phyloP scores from a whole-genome alignment of 306 rosid species.

The Carpinus viminea region DNA sequence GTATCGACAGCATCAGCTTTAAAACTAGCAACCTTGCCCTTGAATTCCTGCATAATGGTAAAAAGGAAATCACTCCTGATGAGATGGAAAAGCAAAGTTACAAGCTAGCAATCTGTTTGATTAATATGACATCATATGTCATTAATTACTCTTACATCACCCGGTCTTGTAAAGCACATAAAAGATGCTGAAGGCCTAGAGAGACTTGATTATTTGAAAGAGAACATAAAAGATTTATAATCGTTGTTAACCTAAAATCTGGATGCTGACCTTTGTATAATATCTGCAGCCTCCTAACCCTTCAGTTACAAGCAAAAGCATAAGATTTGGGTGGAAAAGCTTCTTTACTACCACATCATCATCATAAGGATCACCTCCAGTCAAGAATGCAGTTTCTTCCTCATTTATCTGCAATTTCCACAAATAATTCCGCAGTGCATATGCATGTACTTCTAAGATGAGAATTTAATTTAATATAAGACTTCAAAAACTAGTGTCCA shows the following conservation, averaged over 20 bases:
- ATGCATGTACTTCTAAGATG: background rate
- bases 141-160: background rate
- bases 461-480: background rate
- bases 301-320: conserved; percentile 64
- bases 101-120: background rate
- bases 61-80: background rate
- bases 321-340: conserved; percentile 54
- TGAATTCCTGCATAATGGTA: conserved; percentile 25
- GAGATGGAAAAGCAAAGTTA: background rate
- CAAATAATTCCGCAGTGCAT: background rate
- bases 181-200: background rate
- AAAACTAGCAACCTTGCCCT: conserved; percentile 35
- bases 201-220: background rate
- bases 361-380: conserved; percentile 56
- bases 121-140: background rate
- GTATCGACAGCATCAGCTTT: conserved; percentile 33
- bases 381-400: conserved; percentile 55
- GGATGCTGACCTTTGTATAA: conserved; percentile 53
- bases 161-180: background rate
- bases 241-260: background rate
- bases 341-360: conserved; percentile 55
- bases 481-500: background rate
- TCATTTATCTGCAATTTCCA: conserved; percentile 48
- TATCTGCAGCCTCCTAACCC: conserved; percentile 65
- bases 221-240: background rate